A percentile compares a stretch with the other conserved stretches of the same genome.
These are phyloP conservation scores for Rhodotorula glutinis DNA, from an alignment of 1,284 basidiomycete genomes.

Conservation along the genomic window DNA sequence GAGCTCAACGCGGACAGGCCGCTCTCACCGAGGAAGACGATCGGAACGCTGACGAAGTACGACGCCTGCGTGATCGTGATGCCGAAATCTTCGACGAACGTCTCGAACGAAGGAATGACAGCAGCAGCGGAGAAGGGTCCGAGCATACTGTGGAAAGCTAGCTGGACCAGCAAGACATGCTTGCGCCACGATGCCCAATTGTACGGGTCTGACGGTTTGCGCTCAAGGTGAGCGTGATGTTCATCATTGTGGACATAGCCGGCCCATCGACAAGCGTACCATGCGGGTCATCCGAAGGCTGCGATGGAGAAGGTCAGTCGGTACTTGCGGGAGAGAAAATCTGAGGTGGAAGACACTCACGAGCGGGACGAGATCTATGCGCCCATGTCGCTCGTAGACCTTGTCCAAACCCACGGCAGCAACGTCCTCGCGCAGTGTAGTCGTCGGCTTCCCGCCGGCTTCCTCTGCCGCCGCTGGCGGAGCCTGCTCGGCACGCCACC, in stretches of 20 bases:
- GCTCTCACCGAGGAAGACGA: conserved; percentile 31
- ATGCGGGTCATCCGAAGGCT: conserved; percentile 25
- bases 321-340: too few relatives aligned
- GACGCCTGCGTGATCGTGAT: conserved; percentile 25
- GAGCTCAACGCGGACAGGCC: too few relatives aligned
- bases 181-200: conserved; percentile 35
- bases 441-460: conserved; percentile 24
- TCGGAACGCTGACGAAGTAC: conserved; percentile 22
- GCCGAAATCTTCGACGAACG: conserved; percentile 15
- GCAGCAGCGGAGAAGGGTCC: conserved; percentile 13
- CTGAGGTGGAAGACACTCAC: background rate
- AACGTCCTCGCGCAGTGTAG: conserved; percentile 34
- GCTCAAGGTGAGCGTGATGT: too few relatives aligned
- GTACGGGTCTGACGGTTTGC: conserved; percentile 25
- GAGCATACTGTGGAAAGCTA: conserved; percentile 23
- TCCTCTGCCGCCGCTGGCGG: background rate
- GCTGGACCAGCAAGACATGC: conserved; percentile 23
- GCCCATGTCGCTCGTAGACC: conserved; percentile 32
- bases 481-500: too few relatives aligned
- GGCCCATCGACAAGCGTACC: too few relatives aligned
- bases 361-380: conserved; percentile 27
- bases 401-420: conserved; percentile 27
- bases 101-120: conserved; percentile 30
- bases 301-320: background rate
- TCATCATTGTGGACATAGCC: too few relatives aligned